These are phyloP conservation scores for Basidioascus undulatus DNA, from an alignment of 768 basidiomycete genomes.

Conservation along the genomic window DNA sequence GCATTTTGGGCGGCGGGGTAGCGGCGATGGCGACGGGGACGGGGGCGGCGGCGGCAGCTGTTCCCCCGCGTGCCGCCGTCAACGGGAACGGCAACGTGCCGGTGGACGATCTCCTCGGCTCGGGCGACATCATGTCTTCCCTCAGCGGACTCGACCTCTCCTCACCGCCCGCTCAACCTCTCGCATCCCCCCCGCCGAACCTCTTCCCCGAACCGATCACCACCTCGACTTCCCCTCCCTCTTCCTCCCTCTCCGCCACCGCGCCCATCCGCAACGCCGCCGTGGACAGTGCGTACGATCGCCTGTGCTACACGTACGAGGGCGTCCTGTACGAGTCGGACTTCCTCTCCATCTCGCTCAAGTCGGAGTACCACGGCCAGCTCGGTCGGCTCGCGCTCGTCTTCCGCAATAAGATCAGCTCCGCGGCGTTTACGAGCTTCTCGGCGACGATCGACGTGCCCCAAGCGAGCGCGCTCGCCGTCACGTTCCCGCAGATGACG, in stretches of 20 bases:
- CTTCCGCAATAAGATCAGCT: conserved; percentile 86
- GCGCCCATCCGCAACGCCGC: conserved; percentile 2
- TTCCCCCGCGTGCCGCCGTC: conserved; percentile 14
- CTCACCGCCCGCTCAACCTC: conserved; percentile 8
- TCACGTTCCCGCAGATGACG: conserved; percentile 75
- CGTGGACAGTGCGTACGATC: conserved; percentile 72
- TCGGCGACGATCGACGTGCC: conserved; percentile 49
- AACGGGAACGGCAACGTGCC: conserved; percentile 16
- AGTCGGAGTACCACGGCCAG: conserved; percentile 86
- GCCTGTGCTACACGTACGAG: conserved; percentile 50
- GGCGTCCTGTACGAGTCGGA: conserved; percentile 90
- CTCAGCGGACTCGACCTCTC: conserved; percentile 62
- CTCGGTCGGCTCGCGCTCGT: conserved; percentile 83
- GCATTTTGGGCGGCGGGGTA: conserved; percentile 13
- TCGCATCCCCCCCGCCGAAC: neutral
- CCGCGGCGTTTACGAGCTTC: conserved; percentile 69
- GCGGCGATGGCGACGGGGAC: conserved; percentile 8
- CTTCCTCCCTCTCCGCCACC: conserved; percentile 1
- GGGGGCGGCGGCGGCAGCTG: neutral
- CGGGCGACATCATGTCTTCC: conserved; percentile 40
- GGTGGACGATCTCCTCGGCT: conserved; percentile 17
- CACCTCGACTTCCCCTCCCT: neutral
- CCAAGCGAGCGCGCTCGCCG: conserved; percentile 50
- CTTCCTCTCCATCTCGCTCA: conserved; percentile 84
- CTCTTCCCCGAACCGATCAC: neutral